These are phyloP conservation scores for Ganoderma lingzhi DNA, from an alignment of 1,284 basidiomycete species.

Conservation along the genomic window DNA sequence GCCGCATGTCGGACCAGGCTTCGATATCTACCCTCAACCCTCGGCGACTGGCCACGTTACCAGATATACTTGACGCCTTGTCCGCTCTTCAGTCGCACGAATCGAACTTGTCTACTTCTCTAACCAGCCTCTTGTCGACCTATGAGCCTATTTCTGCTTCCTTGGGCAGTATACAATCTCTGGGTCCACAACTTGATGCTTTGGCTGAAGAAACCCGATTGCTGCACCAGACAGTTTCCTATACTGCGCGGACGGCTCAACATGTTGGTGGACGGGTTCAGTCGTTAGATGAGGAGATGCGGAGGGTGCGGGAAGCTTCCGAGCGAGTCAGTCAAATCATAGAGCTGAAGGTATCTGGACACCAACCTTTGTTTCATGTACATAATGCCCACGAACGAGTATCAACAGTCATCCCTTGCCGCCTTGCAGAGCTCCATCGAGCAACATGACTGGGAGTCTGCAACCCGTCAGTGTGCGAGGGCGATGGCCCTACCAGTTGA, in stretches of 20 bases:
- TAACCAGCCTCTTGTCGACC: constrained; percentile 76
- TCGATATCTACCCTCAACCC: constrained; percentile 27
- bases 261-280: constrained; percentile 91
- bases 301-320: constrained; percentile 83
- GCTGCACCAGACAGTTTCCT: constrained; percentile 65
- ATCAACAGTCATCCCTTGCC: constrained; percentile 75
- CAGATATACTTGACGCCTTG: constrained; percentile 75
- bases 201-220: constrained; percentile 69
- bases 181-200: constrained; percentile 71
- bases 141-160: constrained; percentile 73
- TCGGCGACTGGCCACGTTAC: constrained; percentile 61
- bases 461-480: constrained; percentile 88
- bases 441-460: constrained; percentile 93
- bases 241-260: constrained; percentile 85
- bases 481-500: constrained; percentile 86
- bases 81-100: constrained; percentile 83
- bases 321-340: constrained; percentile 89
- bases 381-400: constrained; percentile 10
- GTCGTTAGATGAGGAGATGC: constrained; percentile 90
- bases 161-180: constrained; percentile 66
- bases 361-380: constrained; percentile 11
- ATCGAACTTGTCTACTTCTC: constrained; percentile 77
- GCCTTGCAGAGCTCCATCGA: constrained; percentile 84
- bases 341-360: constrained; percentile 80
- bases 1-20: background rate